A percentile compares a stretch with the other conserved stretches of the same genome.
These are phyloP conservation scores for Picea mariana DNA, from an alignment of 83 land plant species.

Conservation along the genomic window DNA sequence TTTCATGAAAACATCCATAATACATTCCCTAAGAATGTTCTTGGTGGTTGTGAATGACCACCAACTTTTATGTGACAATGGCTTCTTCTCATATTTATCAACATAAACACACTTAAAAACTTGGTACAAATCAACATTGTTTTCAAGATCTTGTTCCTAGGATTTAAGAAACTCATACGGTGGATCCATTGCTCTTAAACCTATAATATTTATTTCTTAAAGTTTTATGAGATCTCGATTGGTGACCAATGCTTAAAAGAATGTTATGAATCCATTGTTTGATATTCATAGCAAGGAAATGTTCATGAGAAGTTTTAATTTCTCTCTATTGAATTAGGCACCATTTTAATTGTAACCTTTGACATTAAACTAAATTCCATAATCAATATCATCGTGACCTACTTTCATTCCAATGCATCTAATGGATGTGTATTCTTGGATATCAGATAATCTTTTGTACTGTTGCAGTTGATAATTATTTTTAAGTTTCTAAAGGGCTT, in stretches of 20 bases:
- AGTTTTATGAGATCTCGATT: not conserved
- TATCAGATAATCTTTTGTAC: not conserved
- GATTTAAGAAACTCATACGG: too few species aligned
- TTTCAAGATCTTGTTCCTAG: too few species aligned
- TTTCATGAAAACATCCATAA: too few species aligned
- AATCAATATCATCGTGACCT: constrained; percentile 10
- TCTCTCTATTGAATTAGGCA: not conserved
- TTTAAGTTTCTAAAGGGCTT: too few species aligned
- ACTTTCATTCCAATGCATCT: not conserved
- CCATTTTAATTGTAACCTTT: too few species aligned
- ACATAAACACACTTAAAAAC: too few species aligned
- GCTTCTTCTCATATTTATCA: too few species aligned
- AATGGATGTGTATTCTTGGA: constrained; percentile 15
- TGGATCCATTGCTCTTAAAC: not conserved
- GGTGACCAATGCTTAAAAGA: constrained; percentile 20
- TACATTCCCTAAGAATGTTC: too few species aligned
- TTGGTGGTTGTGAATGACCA: too few species aligned
- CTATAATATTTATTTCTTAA: not conserved
- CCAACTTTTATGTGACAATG: too few species aligned
- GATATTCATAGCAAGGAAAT: constrained; percentile 27
- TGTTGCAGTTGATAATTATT: too few species aligned
- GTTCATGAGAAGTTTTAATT: constrained; percentile 25
- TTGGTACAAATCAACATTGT: too few species aligned
- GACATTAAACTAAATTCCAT: not conserved
- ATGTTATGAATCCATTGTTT: constrained; percentile 13